Conservation (phyloP, 257 asterid genomes). For the Solanum pimpinellifolium region DNA sequence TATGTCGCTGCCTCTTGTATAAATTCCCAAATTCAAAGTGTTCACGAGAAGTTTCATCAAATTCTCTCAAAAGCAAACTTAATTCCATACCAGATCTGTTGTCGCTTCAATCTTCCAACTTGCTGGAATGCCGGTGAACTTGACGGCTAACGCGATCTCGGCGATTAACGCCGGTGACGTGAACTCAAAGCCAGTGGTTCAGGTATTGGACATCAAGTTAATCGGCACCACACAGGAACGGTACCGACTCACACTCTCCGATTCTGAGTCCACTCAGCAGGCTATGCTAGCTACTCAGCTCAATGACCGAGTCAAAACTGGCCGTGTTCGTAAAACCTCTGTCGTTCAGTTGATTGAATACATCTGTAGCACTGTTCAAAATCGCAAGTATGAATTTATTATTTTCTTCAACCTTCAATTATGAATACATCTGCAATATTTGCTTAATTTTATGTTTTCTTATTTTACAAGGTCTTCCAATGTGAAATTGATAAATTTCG, state of each 20-base stretch:
- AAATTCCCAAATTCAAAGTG: neutral
- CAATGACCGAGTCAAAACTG: conserved; percentile 56
- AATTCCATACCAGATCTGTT: neutral
- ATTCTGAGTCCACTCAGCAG: conserved; percentile 59
- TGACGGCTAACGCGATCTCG: conserved; percentile 64
- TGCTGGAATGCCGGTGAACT: conserved; percentile 49
- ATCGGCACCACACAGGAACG: conserved; percentile 69
- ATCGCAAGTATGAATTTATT: conserved; percentile 48
- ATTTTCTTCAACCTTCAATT: neutral
- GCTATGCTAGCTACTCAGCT: conserved; percentile 97
- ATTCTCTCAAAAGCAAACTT: neutral
- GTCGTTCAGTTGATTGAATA: conserved; percentile 85
- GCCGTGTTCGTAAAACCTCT: conserved; percentile 61
- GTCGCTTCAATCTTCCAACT: neutral
- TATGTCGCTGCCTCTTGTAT: neutral
- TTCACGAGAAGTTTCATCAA: neutral
- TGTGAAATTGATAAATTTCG: neutral
- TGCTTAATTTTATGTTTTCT: neutral
- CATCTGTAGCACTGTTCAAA: conserved; percentile 63
- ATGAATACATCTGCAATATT: neutral
- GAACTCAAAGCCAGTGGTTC: conserved; percentile 86
- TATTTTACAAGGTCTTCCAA: neutral
- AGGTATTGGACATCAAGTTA: conserved; percentile 77
- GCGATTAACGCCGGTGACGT: conserved; percentile 72
- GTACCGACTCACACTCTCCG: conserved; percentile 65